Evolutionary conservation across 345 rosid species (phyloP).

Genomic region (Citrus hindsii): DNA sequence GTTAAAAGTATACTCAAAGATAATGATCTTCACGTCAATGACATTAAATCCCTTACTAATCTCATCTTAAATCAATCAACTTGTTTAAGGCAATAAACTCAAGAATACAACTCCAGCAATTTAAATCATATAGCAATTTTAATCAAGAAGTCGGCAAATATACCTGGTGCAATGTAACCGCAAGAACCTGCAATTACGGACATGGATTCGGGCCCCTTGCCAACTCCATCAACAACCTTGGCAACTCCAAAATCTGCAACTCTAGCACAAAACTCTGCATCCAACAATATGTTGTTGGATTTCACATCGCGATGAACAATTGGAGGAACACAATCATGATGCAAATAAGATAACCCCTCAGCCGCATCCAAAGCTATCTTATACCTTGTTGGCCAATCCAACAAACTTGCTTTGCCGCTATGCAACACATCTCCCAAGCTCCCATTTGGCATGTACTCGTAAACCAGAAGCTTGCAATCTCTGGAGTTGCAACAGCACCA

Average conservation of each 20-base stretch:
- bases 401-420: slow-evolving; percentile 42
- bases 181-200: slow-evolving; percentile 87
- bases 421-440: slow-evolving; percentile 77
- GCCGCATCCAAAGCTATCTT: slow-evolving; percentile 83
- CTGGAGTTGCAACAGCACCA: slow-evolving; percentile 75
- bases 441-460: slow-evolving; percentile 93
- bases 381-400: slow-evolving; percentile 70
- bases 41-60: not conserved
- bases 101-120: not conserved
- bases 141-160: slow-evolving; percentile 3
- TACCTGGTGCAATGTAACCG: slow-evolving; percentile 98
- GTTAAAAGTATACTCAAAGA: not conserved
- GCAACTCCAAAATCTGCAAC: slow-evolving; percentile 95
- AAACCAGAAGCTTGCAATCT: slow-evolving; percentile 69
- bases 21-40: not conserved
- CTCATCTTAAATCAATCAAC: not conserved
- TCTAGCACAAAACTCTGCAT: slow-evolving; percentile 67
- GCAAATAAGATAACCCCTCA: slow-evolving; percentile 84
- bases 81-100: not conserved
- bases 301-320: slow-evolving; percentile 92
- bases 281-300: slow-evolving; percentile 79
- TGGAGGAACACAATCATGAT: slow-evolving; percentile 90
- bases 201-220: slow-evolving; percentile 61
- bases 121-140: not conserved
- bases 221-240: slow-evolving; percentile 46